Evolutionary conservation across 805 yeast genomes (phyloP).

Genomic region (Wickerhamiella hasegawae): DNA sequence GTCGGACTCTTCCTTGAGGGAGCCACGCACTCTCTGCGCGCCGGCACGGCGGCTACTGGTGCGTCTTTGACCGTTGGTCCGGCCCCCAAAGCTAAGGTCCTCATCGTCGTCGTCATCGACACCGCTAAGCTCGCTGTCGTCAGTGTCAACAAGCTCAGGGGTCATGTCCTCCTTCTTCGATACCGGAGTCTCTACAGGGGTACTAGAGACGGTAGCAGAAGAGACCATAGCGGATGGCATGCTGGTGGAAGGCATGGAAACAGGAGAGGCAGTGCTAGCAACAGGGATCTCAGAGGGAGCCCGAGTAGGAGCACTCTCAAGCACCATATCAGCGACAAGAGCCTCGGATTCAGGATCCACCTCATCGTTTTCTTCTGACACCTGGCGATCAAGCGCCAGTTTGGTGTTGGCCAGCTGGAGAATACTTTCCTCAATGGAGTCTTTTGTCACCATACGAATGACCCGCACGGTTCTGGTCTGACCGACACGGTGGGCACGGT

Average conservation of each 20-base stretch:
- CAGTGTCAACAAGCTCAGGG: neutral
- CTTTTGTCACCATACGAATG: slow-evolving; percentile 50
- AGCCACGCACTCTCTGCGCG: neutral
- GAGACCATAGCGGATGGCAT: too few species aligned
- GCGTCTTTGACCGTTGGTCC: slow-evolving; percentile 1
- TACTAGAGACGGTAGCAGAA: too few species aligned
- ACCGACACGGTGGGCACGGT: slow-evolving; percentile 95
- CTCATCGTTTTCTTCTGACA: slow-evolving; percentile 23
- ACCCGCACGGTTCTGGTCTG: slow-evolving; percentile 76
- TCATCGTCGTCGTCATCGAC: slow-evolving; percentile 4
- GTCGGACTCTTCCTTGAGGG: neutral
- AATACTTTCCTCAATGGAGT: slow-evolving; percentile 82
- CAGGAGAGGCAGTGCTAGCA: neutral
- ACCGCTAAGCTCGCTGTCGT: slow-evolving; percentile 2
- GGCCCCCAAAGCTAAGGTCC: slow-evolving; percentile 2
- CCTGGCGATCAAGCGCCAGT: slow-evolving; percentile 57
- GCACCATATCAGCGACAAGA: slow-evolving; percentile 23
- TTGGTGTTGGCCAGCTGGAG: slow-evolving; percentile 76
- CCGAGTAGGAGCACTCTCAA: slow-evolving; percentile 9
- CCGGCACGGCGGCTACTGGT: neutral
- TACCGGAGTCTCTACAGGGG: too few species aligned
- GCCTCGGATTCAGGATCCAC: slow-evolving; percentile 24
- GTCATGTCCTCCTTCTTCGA: too few species aligned
- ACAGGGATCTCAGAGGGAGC: neutral
- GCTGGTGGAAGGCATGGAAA: too few species aligned